Conservation (phyloP, 768 basidiomycete genomes). For the Russula compacta region DNA sequence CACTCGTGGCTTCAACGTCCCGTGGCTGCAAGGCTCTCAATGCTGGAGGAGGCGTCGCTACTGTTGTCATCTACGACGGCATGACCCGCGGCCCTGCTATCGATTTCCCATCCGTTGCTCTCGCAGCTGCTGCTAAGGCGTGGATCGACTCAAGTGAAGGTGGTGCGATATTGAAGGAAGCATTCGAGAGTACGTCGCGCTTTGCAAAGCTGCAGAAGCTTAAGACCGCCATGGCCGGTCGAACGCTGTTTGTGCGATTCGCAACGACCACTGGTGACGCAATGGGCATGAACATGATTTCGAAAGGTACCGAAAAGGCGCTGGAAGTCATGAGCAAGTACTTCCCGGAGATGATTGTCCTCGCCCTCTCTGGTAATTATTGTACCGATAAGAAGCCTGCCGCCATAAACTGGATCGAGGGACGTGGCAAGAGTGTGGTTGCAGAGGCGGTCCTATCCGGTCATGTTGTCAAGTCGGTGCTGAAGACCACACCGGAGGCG, state of each 20-base stretch:
- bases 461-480: conserved; percentile 73
- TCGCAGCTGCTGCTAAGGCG: conserved; percentile 75
- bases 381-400: conserved; percentile 99
- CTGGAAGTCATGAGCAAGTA: conserved; percentile 65
- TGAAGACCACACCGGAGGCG: conserved; percentile 91
- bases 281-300: conserved; percentile 99
- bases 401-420: conserved; percentile 99
- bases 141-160: conserved; percentile 87
- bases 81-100: conserved; percentile 99
- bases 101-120: conserved; percentile 76
- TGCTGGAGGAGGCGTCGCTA: conserved; percentile 89
- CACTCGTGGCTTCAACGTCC: conserved; percentile 93
- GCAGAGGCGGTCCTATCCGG: conserved; percentile 93
- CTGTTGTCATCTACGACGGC: conserved; percentile 83
- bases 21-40: conserved; percentile 98
- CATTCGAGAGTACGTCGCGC: conserved; percentile 91
- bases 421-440: conserved; percentile 94
- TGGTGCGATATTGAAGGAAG: conserved; percentile 60
- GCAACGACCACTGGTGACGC: conserved; percentile 94
- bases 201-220: conserved; percentile 82
- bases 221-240: conserved; percentile 86
- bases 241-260: conserved; percentile 89
- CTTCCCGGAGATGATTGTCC: conserved; percentile 87
- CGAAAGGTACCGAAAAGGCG: conserved; percentile 94
- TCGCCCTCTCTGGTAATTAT: conserved; percentile 94